Percentiles rank a stretch among this genome's conserved stretches.
Evolutionary conservation across 1,139 yeast genomes (phyloP).

Genomic region (Blastobotrys malaysiensis): DNA sequence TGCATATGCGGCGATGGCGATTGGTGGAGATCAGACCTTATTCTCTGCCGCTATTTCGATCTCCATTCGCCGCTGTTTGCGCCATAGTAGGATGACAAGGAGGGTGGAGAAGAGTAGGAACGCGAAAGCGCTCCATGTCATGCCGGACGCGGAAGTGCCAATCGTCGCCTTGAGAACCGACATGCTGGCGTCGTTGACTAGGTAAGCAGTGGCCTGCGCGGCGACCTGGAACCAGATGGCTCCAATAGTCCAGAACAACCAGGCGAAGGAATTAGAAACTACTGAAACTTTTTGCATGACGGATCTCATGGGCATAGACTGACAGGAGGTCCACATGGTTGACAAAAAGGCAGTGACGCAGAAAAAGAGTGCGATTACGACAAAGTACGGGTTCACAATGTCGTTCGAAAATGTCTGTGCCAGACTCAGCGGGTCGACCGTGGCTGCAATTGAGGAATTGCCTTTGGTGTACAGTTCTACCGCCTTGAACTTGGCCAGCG

Average conservation of each 20-base stretch:
- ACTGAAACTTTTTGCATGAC: constrained; percentile 37
- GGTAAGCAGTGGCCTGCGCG: constrained; percentile 39
- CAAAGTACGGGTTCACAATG: constrained; percentile 50
- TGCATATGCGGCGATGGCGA: too few relatives aligned
- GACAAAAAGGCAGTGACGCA: constrained; percentile 40
- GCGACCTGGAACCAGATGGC: constrained; percentile 67
- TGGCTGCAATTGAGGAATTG: not conserved
- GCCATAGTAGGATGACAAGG: not conserved
- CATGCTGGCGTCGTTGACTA: constrained; percentile 51
- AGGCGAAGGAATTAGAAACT: constrained; percentile 36
- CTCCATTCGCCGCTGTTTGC: not conserved
- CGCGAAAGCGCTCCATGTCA: constrained; percentile 59
- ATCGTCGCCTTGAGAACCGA: constrained; percentile 40
- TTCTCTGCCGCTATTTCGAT: not conserved
- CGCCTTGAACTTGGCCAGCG: not conserved
- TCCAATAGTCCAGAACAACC: constrained; percentile 61
- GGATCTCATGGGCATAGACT: constrained; percentile 46
- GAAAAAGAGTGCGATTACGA: constrained; percentile 46
- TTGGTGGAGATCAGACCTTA: not conserved
- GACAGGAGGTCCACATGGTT: constrained; percentile 20
- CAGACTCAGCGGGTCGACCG: constrained; percentile 39
- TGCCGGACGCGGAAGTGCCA: constrained; percentile 53
- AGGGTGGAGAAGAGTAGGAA: constrained; percentile 27
- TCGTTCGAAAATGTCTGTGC: constrained; percentile 41
- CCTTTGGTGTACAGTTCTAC: not conserved